Evolutionary conservation across 148 eudicot species (phyloP), one percentile per base, ranked within the genome.

Genomic region (Persicaria maculosa): DNA sequence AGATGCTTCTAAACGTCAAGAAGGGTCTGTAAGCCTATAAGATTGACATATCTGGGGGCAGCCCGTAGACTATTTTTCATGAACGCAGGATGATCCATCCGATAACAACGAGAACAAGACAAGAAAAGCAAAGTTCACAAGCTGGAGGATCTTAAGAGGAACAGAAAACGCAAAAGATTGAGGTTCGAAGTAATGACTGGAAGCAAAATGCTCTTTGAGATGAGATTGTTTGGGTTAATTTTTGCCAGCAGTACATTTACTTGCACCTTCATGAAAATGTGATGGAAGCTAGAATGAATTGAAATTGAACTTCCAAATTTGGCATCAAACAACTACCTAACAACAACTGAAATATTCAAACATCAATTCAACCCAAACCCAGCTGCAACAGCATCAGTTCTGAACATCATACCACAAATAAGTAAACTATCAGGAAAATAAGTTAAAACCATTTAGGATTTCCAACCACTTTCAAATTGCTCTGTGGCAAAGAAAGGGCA

Each of bases 61-160:
- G 97, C 76, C 99, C 96, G 68, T 95, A 95, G 44, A 95, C 87
- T 65, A 90, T 92, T 85, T 86, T 87, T 97, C 99, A 95, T 74
- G 99, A 95, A 80, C 85, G 87, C 36, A 97, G 99, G 73, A 86
- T 79, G 72, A 82, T 76, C 99, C 99, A 96, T 74, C 83, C 91
- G 62, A 78, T 83, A 57, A 58, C 62, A 76, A 15, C 36, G 14
- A 45, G 43, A 55, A 15, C 36, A 68, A 48, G 7, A 64, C n/a
- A 57, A 57, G 5, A 10, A 16, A 57, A 57, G 17, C 40, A 14
- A 11, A 59, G 36, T 59, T 20, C 0, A 59, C 22, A 31, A 31
- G 40, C 1, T 31, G 40, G 12, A 59, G 65, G 43, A 43, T 53
- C 47, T 16, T 17, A 40, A 64, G 45, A 40, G 68, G 52, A 40